phyloP scores from a whole-genome alignment of 169 alveolate species.

The Cryptosporidium sp. region DNA sequence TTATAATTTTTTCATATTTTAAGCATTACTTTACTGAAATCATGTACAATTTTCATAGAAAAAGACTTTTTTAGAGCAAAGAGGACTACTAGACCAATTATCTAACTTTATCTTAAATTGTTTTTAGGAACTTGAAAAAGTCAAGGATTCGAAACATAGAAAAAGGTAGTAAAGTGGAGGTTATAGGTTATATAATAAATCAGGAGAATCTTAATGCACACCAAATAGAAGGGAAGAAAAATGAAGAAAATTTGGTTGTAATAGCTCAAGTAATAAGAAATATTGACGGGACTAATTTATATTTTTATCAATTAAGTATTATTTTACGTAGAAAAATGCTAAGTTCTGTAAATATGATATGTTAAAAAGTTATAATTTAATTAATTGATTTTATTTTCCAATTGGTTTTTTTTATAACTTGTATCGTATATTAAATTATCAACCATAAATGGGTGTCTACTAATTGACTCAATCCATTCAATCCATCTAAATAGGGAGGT shows the following conservation, averaged over 20 bases:
- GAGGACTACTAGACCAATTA: background rate
- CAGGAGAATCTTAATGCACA: background rate
- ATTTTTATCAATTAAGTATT: conserved; percentile 49
- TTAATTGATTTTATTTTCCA: background rate
- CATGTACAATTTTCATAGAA: background rate
- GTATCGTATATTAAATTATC: conserved; percentile 60
- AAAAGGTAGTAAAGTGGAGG: conserved; percentile 36
- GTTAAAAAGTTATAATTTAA: background rate
- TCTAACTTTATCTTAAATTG: background rate
- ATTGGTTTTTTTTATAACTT: background rate
- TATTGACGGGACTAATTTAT: conserved; percentile 14
- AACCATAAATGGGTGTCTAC: conserved; percentile 47
- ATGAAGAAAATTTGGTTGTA: background rate
- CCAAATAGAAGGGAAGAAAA: background rate
- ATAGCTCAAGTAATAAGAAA: conserved; percentile 11
- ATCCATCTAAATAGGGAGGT: conserved; percentile 12
- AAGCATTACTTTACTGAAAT: background rate
- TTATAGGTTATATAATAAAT: conserved; percentile 30
- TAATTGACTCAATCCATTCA: conserved; percentile 67
- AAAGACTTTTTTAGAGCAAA: background rate
- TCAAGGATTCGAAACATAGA: conserved; percentile 11
- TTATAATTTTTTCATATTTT: no score
- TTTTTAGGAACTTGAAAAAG: conserved; percentile 1
- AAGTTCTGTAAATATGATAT: background rate
- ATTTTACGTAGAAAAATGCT: conserved; percentile 60